phyloP scores from a whole-genome alignment of 169 alveolate genomes.

The Eimeria zaria region DNA sequence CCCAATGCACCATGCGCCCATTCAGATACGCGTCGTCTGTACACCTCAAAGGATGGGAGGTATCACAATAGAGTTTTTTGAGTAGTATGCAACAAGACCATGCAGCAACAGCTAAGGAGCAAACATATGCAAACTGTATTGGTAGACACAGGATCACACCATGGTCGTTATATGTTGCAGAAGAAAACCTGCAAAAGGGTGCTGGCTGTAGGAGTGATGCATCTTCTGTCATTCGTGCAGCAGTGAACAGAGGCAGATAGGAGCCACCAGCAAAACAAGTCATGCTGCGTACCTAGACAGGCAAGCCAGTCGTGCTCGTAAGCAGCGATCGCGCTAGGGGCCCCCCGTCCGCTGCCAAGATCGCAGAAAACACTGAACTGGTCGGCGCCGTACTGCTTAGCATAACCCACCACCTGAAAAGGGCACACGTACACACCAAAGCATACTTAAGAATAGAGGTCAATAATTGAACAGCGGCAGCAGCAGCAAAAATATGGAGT shows the following conservation, averaged over 20 bases:
- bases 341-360: conserved; percentile 94
- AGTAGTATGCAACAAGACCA: neutral
- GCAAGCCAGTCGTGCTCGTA: conserved; percentile 81
- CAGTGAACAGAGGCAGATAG: neutral
- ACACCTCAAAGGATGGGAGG: neutral
- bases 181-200: neutral
- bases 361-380: conserved; percentile 90
- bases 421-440: neutral
- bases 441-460: neutral
- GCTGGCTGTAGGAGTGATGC: neutral
- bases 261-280: neutral
- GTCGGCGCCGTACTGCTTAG: conserved; percentile 91
- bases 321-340: conserved; percentile 88
- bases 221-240: neutral
- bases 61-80: neutral
- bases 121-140: neutral
- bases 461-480: neutral
- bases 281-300: conserved; percentile 37
- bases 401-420: conserved; percentile 86
- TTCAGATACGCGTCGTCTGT: neutral
- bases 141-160: neutral
- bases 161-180: neutral
- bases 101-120: neutral
- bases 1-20: neutral
- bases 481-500: neutral